Conservation (phyloP, 192 early-diverging fungal species). For the Funneliformis mosseae region DNA sequence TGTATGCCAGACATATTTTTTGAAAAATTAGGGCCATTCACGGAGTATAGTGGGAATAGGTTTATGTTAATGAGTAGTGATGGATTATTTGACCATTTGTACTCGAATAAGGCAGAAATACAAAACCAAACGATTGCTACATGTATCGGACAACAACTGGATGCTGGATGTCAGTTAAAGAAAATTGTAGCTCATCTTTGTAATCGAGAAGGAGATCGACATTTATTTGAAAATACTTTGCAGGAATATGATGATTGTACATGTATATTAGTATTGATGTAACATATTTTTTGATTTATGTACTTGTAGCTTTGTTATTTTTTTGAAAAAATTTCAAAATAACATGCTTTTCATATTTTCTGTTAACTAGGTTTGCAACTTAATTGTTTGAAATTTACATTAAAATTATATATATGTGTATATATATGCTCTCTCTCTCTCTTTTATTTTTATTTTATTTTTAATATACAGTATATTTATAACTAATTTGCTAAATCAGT, state of each 20-base stretch:
- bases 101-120: constrained; percentile 49
- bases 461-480: too few relatives aligned
- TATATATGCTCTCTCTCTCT: too few relatives aligned
- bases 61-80: constrained; percentile 64
- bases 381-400: background rate
- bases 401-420: too few relatives aligned
- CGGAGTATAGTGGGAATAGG: constrained; percentile 37
- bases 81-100: constrained; percentile 61
- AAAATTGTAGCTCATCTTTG: constrained; percentile 50
- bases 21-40: constrained; percentile 42
- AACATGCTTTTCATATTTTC: background rate
- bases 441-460: too few relatives aligned
- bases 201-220: constrained; percentile 49
- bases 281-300: background rate
- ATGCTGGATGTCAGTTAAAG: constrained; percentile 45
- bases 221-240: constrained; percentile 53
- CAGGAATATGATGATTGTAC: constrained; percentile 66
- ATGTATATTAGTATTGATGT: constrained; percentile 44
- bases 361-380: background rate
- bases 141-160: constrained; percentile 53
- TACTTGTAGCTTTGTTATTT: background rate
- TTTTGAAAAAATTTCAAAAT: background rate
- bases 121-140: constrained; percentile 55
- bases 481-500: too few relatives aligned
- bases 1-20: constrained; percentile 61